Conservation (phyloP, 805 yeast genomes). For the Barnettozyma populi region DNA sequence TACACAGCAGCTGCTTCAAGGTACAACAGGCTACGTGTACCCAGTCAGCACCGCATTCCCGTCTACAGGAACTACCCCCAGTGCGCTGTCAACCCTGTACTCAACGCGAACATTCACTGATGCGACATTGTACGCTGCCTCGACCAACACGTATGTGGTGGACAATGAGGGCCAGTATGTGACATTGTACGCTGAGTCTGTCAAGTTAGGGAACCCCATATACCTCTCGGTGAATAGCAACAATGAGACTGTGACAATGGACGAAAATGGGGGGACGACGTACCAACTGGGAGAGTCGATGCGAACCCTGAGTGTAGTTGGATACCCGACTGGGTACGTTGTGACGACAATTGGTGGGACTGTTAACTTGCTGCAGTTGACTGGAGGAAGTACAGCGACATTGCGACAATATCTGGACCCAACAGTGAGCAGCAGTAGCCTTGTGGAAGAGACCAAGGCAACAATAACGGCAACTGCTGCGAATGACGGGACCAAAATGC, state of each 20-base stretch:
- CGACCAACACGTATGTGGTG: background rate
- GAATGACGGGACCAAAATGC: background rate
- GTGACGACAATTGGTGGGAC: constrained; percentile 1
- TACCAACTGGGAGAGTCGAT: background rate
- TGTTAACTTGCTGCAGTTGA: background rate
- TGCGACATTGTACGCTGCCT: background rate
- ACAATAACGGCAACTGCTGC: background rate
- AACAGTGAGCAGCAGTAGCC: background rate
- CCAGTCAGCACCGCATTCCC: background rate
- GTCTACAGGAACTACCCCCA: background rate
- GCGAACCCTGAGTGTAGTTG: background rate
- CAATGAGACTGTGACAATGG: background rate
- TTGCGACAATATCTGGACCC: constrained; percentile 1
- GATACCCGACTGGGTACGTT: constrained; percentile 2
- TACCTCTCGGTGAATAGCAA: background rate
- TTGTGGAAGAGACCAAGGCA: background rate
- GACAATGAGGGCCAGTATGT: background rate
- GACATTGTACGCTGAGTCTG: background rate
- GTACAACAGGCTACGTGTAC: background rate
- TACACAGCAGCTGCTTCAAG: background rate
- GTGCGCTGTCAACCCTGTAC: background rate
- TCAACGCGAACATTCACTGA: background rate
- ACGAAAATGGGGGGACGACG: constrained; percentile 2
- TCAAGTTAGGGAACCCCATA: background rate
- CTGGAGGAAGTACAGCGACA: constrained; percentile 2